Evolutionary conservation across 192 early-diverging fungal species (phyloP), one percentile per base, ranked within the genome.

Genomic region (Gonapodya prolifera): DNA sequence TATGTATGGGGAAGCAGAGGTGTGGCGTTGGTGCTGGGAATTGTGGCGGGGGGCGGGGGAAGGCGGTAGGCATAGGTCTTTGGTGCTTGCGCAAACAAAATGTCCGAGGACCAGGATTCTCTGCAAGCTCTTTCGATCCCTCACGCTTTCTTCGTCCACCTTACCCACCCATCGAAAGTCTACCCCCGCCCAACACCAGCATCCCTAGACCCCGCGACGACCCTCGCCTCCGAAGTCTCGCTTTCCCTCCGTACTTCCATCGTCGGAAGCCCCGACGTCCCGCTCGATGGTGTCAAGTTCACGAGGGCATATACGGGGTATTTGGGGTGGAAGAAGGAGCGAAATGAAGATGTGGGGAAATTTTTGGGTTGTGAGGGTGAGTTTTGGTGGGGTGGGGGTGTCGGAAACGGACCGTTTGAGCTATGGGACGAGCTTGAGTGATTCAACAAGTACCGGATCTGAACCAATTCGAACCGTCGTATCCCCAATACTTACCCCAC

Each of bases 41-140:
- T 35, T 23, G 45, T 32, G 29, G n/a, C 30, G 29, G 30, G 1
- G 75, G 73, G 80, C 83, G 80, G 18, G 73, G 77, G 1, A 78
- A 75, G 34, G 69, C 86, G 1, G 86, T 86, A 17, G 77, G 84
- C 35, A 78, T 79, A 70, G 87, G 86, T 78, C 87, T 83, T 76
- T 80, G 87, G 35, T 80, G 80, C 17, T 78, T 78, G 30, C 75
- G 82, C 0, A 82, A 85, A 0, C 85, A 87, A 76, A 83, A 85
- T 75, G 31, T 87, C 0, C 85, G 80, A 74, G 85, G 85, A 18
- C 36, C 78, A 18, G 86, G 86, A 70, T 82, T 85, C 33, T 70
- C 81, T 0, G 75, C 86, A 2, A 77, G 75, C n/a, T n/a, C n/a
- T n/a, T n/a, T n/a, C n/a, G n/a, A n/a, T 16, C 13, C 45, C 45